phyloP scores from a whole-genome alignment of 352 stramenopile species.

The Globisporangium apiculatum region DNA sequence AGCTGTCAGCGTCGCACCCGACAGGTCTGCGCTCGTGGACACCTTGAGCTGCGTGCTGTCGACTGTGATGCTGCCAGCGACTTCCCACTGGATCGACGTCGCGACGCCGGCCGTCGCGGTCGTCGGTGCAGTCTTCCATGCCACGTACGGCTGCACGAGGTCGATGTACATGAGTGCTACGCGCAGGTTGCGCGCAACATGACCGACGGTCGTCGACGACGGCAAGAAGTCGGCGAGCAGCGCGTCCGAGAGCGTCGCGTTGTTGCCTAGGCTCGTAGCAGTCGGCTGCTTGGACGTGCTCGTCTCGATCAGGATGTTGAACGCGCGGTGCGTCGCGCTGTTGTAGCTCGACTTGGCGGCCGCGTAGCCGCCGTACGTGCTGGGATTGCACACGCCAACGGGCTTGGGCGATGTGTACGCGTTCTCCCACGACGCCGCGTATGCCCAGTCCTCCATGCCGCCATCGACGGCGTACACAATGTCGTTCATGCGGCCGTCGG shows the following conservation, averaged over 20 bases:
- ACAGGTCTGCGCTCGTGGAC: constrained; percentile 28
- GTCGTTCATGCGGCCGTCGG: constrained; percentile 86
- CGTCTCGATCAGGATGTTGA: constrained; percentile 95
- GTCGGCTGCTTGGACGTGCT: constrained; percentile 83
- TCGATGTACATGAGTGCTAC: constrained; percentile 90
- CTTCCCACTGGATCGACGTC: constrained; percentile 43
- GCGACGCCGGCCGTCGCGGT: constrained; percentile 9
- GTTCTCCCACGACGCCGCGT: constrained; percentile 83
- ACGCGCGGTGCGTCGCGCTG: constrained; percentile 83
- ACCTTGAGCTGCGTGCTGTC: constrained; percentile 46
- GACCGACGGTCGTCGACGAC: constrained; percentile 58
- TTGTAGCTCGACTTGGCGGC: constrained; percentile 87
- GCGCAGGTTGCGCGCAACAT: constrained; percentile 91
- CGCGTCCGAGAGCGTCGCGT: constrained; percentile 32
- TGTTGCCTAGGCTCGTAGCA: constrained; percentile 59
- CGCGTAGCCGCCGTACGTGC: constrained; percentile 82
- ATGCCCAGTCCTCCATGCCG: constrained; percentile 96
- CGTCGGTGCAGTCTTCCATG: constrained; percentile 28
- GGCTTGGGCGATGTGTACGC: constrained; percentile 31
- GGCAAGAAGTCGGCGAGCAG: constrained; percentile 39
- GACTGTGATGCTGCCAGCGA: constrained; percentile 48
- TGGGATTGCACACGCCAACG: constrained; percentile 72
- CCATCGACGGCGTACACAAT: constrained; percentile 93
- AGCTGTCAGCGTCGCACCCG: constrained; percentile 16
- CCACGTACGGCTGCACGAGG: constrained; percentile 90